A percentile compares a stretch with the other conserved stretches of the same genome.
phyloP scores from a whole-genome alignment of 2,329 filamentous ascomycete species.

The Aschersonia sp. region DNA sequence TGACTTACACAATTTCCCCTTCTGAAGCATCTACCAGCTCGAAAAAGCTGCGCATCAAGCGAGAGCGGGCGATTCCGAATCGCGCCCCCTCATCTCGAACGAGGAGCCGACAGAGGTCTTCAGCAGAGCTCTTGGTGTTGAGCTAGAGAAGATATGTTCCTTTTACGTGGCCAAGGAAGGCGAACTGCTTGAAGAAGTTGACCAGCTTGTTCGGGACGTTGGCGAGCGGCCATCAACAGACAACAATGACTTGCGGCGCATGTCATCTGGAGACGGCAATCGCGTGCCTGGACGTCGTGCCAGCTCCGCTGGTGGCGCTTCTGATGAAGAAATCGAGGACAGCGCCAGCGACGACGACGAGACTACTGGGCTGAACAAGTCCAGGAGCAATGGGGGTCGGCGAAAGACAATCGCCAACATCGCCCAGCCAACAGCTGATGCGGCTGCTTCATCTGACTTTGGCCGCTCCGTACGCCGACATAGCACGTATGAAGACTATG shows the following conservation, averaged over 20 bases:
- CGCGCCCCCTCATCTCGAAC: conserved; percentile 62
- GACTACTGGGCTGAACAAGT: conserved; percentile 36
- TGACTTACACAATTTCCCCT: not conserved
- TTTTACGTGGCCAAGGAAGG: conserved; percentile 85
- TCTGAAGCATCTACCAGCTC: conserved; percentile 72
- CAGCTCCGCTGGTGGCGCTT: conserved; percentile 26
- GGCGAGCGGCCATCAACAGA: conserved; percentile 43
- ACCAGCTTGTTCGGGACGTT: conserved; percentile 61
- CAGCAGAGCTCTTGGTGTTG: conserved; percentile 64
- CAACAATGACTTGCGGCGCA: conserved; percentile 19
- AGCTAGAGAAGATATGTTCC: conserved; percentile 84
- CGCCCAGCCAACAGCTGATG: conserved; percentile 32
- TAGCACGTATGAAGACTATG: conserved; percentile 64
- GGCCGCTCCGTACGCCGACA: conserved; percentile 40
- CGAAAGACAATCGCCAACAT: conserved; percentile 22
- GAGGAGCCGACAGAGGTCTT: conserved; percentile 74
- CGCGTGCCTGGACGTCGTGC: conserved; percentile 11
- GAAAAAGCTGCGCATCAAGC: conserved; percentile 68
- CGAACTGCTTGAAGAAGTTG: conserved; percentile 72
- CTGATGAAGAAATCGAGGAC: conserved; percentile 37
- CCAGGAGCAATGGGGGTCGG: conserved; percentile 23
- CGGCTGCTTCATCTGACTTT: conserved; percentile 48
- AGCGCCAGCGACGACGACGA: conserved; percentile 52
- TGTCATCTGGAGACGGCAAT: conserved; percentile 13
- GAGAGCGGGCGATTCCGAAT: conserved; percentile 57